A percentile compares a stretch with the other conserved stretches of the same genome.
These are phyloP conservation scores for Aquilaria malaccensis DNA, from an alignment of 345 rosid species.

Conservation along the genomic window DNA sequence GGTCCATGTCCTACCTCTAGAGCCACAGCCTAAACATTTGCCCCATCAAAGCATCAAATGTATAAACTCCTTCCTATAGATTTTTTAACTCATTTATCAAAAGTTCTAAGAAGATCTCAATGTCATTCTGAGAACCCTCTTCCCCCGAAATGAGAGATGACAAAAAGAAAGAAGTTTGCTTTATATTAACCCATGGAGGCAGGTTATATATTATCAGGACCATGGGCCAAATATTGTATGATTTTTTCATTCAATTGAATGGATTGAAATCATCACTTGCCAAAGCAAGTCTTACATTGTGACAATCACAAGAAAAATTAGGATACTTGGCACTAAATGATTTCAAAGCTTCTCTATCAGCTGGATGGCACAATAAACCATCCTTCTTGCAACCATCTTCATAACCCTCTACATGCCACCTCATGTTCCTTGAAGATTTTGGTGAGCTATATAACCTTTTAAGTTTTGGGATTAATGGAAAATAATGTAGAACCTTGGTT, in stretches of 20 bases:
- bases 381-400: not conserved
- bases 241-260: not conserved
- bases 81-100: too few relatives aligned
- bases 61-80: too few relatives aligned
- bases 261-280: conserved; percentile 5
- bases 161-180: too few relatives aligned
- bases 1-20: too few relatives aligned
- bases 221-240: not conserved
- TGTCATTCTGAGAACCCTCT: too few relatives aligned
- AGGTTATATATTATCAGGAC: not conserved
- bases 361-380: not conserved
- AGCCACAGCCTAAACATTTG: too few relatives aligned
- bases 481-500: conserved; percentile 2
- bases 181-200: not conserved
- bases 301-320: conserved; percentile 1
- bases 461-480: conserved; percentile 6
- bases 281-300: conserved; percentile 5
- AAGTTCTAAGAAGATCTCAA: too few relatives aligned
- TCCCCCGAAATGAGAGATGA: too few relatives aligned
- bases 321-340: not conserved
- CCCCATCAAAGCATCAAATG: too few relatives aligned
- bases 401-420: conserved; percentile 12
- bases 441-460: conserved; percentile 5
- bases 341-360: not conserved
- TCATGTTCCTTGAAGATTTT: not conserved